Evolutionary conservation across 2,329 filamentous ascomycete species (phyloP), one percentile per base, ranked within the genome.

Genomic region (Xylaria multiplex): DNA sequence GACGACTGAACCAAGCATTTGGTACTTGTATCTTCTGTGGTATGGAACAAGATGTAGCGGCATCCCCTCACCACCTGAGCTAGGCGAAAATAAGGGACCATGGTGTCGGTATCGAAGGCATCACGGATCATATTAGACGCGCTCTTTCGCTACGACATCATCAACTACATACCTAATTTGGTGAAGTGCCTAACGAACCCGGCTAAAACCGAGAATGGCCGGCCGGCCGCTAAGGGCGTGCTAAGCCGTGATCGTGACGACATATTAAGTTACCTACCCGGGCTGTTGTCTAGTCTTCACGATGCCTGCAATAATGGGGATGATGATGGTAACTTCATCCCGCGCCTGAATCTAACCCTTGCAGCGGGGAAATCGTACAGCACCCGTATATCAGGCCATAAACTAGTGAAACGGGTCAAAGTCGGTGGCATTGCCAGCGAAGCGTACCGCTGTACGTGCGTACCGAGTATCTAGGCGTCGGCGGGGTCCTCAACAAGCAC

Each of bases 401-500:
- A 19, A 35, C 27, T 37, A 53, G 43, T 22, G 43, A 45, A 62
- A 64, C 40, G 37, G 45, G 40, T 24, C 22, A 49, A 59, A 54
- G 22, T 50, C 16, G 62, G 57, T 67, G 43, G 52, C 40, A 60
- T 66, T 24, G 62, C 62, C 49, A 62, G 62, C 42, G 57, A 65
- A 65, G 62, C 55, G 37, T 66, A 40, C 52, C 42, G 45, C 48
- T 8, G 35, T 8, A 50, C 19, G 45, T 50, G 53, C 24, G 22
- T 60, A 45, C 64, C 52, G 30, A 49, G 40, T 49, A 13, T 40
- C 37, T 40, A 49, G 68, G 62, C 59, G 64, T 58, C 66, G 65
- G 67, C 65, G 68, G 71, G 68, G 64, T 69, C 59, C 55, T 67
- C 64, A 60, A 50, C 50, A 49, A 63, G 50, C 55, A 66, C 46